Evolutionary conservation across 2,329 filamentous ascomycete genomes (phyloP), one percentile per base, ranked within the genome.

Genomic region (Colletotrichum euphorbiae): DNA sequence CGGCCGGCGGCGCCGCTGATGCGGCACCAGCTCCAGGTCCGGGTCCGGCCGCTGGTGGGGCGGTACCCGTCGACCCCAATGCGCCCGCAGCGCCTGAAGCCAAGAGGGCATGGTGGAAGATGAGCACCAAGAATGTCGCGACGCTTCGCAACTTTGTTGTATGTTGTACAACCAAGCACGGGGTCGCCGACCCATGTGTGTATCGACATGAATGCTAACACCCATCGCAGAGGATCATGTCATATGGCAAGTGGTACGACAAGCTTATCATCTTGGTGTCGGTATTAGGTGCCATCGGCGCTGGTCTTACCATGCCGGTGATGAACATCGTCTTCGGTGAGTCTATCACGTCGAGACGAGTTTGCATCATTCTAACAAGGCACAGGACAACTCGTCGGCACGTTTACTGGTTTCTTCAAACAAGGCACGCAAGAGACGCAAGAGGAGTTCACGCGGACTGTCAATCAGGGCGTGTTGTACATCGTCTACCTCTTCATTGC

Each of bases 401-500:
- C 74, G 17, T 76, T 78, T 51, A 77, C 72, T 11, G 69, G 71
- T 13, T 74, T 73, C 65, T 60, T 69, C 50, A 69, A 67, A 28
- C 67, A 71, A 48, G 55, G 65, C 28, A 57, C 52, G 50, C 40
- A 52, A 17, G 40, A 73, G 57, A 63, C 70, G 43, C 62, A 70
- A 28, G 50, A 69, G 31, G 59, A 73, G 31, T 70, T 70, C 15
- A 42, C 36, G 3, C 43, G 48, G 3, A 31, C 63, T 21, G 67
- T 72, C 46, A 69, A 71, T 24, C 69, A 71, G 51, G 70, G 71
- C 62, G 71, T 72, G 69, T 68, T 80, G n/a, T 79, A 74, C 59
- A 79, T 80, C 67, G 72, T 80, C 7, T 77, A 79, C 54, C 74
- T 80, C 28, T 78, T 77, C 13, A 66, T 78, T 21, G 78, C 72